Conservation (phyloP, 441 rosid genomes). For the Gossypium aridum region DNA sequence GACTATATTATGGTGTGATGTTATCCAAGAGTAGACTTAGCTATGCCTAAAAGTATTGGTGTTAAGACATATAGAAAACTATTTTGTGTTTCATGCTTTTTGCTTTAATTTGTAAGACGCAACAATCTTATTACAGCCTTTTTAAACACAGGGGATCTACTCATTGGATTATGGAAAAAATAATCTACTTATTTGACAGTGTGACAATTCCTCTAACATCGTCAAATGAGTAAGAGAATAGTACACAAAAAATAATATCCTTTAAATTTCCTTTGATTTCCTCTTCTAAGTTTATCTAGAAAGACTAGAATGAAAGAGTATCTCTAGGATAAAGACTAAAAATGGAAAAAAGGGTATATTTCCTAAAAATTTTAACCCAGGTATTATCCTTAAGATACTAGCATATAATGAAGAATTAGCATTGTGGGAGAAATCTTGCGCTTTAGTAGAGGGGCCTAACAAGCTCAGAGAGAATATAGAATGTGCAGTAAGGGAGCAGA, state of each 20-base stretch:
- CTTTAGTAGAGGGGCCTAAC: neutral
- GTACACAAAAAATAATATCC: neutral
- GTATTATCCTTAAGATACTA: neutral
- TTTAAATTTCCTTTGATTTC: neutral
- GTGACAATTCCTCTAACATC: neutral
- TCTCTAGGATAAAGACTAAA: neutral
- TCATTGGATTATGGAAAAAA: neutral
- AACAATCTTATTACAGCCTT: neutral
- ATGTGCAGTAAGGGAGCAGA: neutral
- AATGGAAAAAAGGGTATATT: neutral
- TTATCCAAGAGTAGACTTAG: neutral
- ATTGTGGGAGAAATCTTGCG: neutral
- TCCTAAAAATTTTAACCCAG: neutral
- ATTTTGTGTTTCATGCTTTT: neutral
- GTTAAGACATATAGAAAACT: neutral
- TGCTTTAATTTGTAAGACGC: neutral
- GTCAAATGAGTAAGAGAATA: neutral
- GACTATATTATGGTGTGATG: neutral
- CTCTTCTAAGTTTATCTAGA: conserved; percentile 5
- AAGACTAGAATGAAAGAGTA: neutral
- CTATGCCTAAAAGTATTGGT: neutral
- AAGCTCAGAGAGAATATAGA: neutral
- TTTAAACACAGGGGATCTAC: neutral
- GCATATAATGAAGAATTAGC: neutral
- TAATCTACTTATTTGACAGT: neutral